These are phyloP conservation scores for Apiospora pterosperma DNA, from an alignment of 2,329 filamentous ascomycete genomes.

Conservation along the genomic window DNA sequence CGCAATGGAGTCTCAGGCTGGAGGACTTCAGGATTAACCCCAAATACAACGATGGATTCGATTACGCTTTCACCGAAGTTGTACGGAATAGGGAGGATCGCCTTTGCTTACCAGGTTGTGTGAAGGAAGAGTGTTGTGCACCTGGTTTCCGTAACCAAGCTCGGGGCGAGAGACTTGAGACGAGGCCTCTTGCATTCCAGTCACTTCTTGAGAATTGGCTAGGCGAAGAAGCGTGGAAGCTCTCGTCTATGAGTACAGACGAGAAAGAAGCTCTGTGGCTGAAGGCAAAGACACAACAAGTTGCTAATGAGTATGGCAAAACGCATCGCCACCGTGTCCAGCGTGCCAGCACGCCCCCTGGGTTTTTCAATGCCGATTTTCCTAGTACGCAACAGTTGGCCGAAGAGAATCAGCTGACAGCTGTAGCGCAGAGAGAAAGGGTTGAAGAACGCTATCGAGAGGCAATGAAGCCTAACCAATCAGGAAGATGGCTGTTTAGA, in stretches of 20 bases:
- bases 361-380: conserved; percentile 90
- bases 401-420: conserved; percentile 62
- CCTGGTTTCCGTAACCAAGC: conserved; percentile 67
- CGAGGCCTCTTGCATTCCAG: conserved; percentile 20
- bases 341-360: conserved; percentile 71
- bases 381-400: conserved; percentile 79
- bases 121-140: conserved; percentile 73
- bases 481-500: conserved; percentile 75
- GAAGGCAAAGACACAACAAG: conserved; percentile 69
- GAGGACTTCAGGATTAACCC: conserved; percentile 84
- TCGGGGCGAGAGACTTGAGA: conserved; percentile 41
- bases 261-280: conserved; percentile 66
- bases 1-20: conserved; percentile 54
- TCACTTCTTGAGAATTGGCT: conserved; percentile 52
- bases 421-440: conserved; percentile 57
- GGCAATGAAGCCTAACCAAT: conserved; percentile 62
- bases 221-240: conserved; percentile 55
- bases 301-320: conserved; percentile 73
- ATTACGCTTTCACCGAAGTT: conserved; percentile 72
- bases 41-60: conserved; percentile 63
- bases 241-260: conserved; percentile 54
- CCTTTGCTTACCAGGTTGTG: conserved; percentile 70
- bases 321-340: conserved; percentile 70
- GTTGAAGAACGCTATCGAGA: conserved; percentile 76
- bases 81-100: conserved; percentile 68